Conservation (phyloP, 495 filamentous ascomycete species). For the Mytilinidion resinicola region DNA sequence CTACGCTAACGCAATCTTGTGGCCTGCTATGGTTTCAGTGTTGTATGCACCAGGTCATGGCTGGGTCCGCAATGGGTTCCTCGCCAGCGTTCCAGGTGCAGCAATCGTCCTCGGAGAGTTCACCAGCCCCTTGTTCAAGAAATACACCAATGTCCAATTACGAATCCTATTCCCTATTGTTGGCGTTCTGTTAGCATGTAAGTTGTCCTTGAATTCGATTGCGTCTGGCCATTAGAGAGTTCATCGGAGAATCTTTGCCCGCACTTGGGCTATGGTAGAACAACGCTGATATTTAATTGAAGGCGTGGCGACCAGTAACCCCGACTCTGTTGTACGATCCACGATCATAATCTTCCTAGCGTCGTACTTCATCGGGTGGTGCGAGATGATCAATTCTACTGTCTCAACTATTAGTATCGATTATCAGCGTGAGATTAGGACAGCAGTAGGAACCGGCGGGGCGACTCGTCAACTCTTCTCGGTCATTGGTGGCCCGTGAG, state of each 20-base stretch:
- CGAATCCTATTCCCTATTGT: conserved; percentile 14
- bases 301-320: conserved; percentile 14
- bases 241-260: not conserved
- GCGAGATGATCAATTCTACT: conserved; percentile 14
- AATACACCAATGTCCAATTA: conserved; percentile 12
- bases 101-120: conserved; percentile 20
- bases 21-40: conserved; percentile 21
- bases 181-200: conserved; percentile 16
- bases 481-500: conserved; percentile 7
- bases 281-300: too few relatives aligned
- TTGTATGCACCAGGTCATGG: conserved; percentile 16
- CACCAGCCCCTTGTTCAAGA: conserved; percentile 8
- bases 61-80: conserved; percentile 19
- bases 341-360: conserved; percentile 17
- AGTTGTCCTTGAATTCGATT: not conserved
- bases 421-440: conserved; percentile 18
- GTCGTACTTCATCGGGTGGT: conserved; percentile 24
- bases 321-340: conserved; percentile 14
- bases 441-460: conserved; percentile 14
- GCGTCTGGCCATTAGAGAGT: not conserved
- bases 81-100: conserved; percentile 7
- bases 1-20: conserved; percentile 22
- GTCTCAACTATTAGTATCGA: conserved; percentile 18
- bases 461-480: conserved; percentile 15
- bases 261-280: too few relatives aligned